Evolutionary conservation across 1,284 basidiomycete genomes (phyloP).

Genomic region (Heliocybe sulcata): DNA sequence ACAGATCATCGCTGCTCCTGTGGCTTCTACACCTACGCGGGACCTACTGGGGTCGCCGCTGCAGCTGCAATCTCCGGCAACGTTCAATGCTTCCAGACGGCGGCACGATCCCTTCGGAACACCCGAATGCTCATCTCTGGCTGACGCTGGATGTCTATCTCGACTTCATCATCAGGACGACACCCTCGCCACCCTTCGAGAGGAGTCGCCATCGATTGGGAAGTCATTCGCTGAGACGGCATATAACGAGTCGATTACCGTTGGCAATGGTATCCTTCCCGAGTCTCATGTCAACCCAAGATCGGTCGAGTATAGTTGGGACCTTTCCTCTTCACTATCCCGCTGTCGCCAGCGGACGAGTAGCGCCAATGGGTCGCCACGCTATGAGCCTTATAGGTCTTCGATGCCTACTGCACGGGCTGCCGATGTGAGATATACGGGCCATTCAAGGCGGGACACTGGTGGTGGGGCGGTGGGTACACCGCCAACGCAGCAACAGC

Average conservation of each 20-base stretch:
- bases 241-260: neutral
- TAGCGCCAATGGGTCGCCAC: neutral
- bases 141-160: neutral
- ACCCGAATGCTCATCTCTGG: neutral
- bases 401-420: neutral
- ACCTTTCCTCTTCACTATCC: neutral
- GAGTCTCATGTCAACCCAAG: neutral
- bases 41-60: neutral
- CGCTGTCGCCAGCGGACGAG: neutral
- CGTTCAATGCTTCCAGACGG: neutral
- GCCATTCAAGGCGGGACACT: neutral
- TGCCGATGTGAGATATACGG: neutral
- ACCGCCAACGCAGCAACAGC: neutral
- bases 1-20: too few relatives aligned
- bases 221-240: neutral
- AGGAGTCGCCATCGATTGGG: neutral
- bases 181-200: neutral
- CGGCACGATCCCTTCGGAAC: neutral
- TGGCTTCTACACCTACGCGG: too few relatives aligned
- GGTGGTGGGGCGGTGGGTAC: neutral
- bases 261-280: neutral
- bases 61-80: neutral
- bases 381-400: neutral
- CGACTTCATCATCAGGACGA: neutral
- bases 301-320: neutral